Evolutionary conservation across 257 asterid species (phyloP).

Genomic region (Mitragyna speciosa): DNA sequence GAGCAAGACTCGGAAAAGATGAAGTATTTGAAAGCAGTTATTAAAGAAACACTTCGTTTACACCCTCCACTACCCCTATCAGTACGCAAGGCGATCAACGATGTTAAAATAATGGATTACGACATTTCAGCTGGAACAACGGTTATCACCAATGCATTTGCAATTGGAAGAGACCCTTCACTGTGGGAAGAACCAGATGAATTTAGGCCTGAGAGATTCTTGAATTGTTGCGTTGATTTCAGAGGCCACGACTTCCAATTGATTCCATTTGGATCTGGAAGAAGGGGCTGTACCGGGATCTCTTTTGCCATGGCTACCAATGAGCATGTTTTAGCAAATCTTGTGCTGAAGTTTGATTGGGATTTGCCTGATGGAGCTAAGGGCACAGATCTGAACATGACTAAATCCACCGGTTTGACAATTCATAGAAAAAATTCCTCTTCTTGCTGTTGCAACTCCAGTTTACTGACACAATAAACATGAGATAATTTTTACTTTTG

Average conservation of each 20-base stretch:
- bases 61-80: conserved; percentile 18
- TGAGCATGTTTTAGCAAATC: conserved; percentile 27
- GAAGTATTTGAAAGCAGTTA: conserved; percentile 21
- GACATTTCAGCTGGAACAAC: conserved; percentile 17
- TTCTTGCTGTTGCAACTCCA: conserved; percentile 1
- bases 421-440: neutral
- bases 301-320: conserved; percentile 12
- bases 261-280: conserved; percentile 34
- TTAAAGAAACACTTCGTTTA: conserved; percentile 23
- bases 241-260: conserved; percentile 23
- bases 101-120: conserved; percentile 20
- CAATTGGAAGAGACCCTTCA: conserved; percentile 29
- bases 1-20: neutral
- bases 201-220: conserved; percentile 30
- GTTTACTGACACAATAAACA: neutral
- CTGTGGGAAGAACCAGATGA: conserved; percentile 33
- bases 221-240: conserved; percentile 17
- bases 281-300: conserved; percentile 27
- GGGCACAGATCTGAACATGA: conserved; percentile 31
- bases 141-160: conserved; percentile 23
- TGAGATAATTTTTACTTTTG: too few relatives aligned
- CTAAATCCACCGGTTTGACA: conserved; percentile 13
- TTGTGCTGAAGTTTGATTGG: conserved; percentile 37
- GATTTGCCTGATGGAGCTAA: conserved; percentile 22
- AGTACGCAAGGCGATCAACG: conserved; percentile 6